Evolutionary conservation across 2,329 filamentous ascomycete genomes (phyloP).

Genomic region (Sclerotinia trifoliorum): DNA sequence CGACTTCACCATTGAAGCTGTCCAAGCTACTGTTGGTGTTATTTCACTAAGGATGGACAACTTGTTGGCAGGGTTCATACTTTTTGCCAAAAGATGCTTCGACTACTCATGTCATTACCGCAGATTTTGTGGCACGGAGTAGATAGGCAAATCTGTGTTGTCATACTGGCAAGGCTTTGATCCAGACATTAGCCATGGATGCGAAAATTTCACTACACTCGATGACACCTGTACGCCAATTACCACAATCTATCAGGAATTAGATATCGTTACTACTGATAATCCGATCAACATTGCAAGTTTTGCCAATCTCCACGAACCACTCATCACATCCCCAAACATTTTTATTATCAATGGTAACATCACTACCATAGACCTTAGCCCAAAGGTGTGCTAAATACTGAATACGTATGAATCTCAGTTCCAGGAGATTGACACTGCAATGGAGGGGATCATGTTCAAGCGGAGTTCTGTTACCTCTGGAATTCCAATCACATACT

Average conservation of each 20-base stretch:
- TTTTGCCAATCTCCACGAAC: conserved; percentile 1
- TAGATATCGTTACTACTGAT: neutral
- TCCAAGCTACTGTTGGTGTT: too few relatives aligned
- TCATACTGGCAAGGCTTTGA: conserved; percentile 1
- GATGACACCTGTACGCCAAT: conserved; percentile 3
- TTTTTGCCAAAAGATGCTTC: neutral
- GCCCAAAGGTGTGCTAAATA: conserved; percentile 38
- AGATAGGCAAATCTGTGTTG: conserved; percentile 1
- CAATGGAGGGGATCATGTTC: conserved; percentile 44
- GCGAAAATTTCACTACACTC: neutral
- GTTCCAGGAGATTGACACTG: conserved; percentile 46
- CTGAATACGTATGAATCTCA: conserved; percentile 43
- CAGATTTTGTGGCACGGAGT: neutral
- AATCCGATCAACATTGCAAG: neutral
- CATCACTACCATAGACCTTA: conserved; percentile 34
- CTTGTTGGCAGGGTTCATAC: neutral
- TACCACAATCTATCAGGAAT: neutral
- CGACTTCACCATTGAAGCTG: neutral
- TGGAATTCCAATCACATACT: conserved; percentile 29
- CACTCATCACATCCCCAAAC: neutral
- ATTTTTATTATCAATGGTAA: conserved; percentile 1
- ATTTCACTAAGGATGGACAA: conserved; percentile 2
- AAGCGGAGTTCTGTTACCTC: conserved; percentile 44
- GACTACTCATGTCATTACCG: neutral
- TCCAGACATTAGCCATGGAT: neutral